phyloP scores from a whole-genome alignment of 106 monocot species.

The Acorus gramineus region DNA sequence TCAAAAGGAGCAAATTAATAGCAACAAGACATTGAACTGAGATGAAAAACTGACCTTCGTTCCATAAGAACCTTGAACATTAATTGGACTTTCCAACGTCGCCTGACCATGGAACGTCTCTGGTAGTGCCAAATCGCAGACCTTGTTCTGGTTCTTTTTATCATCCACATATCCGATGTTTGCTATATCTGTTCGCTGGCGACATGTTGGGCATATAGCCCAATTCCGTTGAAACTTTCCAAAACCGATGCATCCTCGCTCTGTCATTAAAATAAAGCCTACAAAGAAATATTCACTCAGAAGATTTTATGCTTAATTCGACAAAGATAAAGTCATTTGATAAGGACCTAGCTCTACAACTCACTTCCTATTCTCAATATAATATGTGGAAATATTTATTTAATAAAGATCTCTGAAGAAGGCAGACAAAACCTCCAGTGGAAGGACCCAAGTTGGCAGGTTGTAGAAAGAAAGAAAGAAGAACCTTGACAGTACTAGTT shows the following conservation, averaged over 20 bases:
- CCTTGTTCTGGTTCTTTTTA: conserved; percentile 17
- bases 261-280: conserved; percentile 86
- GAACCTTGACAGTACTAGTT: too few relatives aligned
- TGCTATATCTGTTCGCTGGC: conserved; percentile 63
- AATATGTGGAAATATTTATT: too few relatives aligned
- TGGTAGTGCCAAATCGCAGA: conserved; percentile 8
- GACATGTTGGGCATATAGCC: conserved; percentile 93
- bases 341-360: too few relatives aligned
- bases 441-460: too few relatives aligned
- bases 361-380: too few relatives aligned
- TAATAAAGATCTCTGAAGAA: too few relatives aligned
- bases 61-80: conserved; percentile 78
- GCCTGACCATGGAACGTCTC: conserved; percentile 25
- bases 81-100: conserved; percentile 36
- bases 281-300: conserved; percentile 3
- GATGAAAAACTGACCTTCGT: conserved; percentile 58
- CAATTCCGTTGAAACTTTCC: conserved; percentile 56
- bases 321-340: too few relatives aligned
- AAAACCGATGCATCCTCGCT: conserved; percentile 24
- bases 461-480: too few relatives aligned
- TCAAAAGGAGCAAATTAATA: neutral
- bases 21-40: neutral
- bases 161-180: conserved; percentile 84
- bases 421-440: too few relatives aligned
- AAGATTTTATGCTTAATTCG: too few relatives aligned